Evolutionary conservation across 148 eudicot genomes (phyloP), one percentile per base, ranked within the genome.

Genomic region (Vaccinium macrocarpon): DNA sequence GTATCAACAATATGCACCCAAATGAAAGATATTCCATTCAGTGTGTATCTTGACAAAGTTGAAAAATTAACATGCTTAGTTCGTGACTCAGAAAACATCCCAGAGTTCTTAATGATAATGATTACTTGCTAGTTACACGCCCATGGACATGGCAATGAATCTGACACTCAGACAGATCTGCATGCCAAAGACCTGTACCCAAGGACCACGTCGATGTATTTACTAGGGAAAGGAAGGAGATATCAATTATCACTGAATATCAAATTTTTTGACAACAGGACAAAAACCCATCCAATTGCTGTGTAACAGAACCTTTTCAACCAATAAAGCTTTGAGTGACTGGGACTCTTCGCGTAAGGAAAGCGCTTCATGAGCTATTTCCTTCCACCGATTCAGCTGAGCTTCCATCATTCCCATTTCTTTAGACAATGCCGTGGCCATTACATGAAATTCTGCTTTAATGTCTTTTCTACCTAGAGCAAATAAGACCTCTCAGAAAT

Each of bases 371-470:
- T 90, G 83, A 83, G 97, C 95, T 64, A 91, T 93, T 84, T 90
- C 93, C 85, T 93, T 90, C 98, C 99, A 97, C 80, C 94, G 92
- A 86, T 91, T 92, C 86, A 97, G 80, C 89, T 93, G 99, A 56
- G 93, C 89, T 87, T 95, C 94, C 94, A 95, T 95, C 95, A 97
- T 92, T 83, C 86, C 90, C 90, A 92, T 90, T 90, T 97, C 99
- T 92, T 92, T 97, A 8, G 97, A 91, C 84, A 97, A 89, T 82
- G 99, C 95, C 29, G 94, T 91, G 48, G 92, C 88, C 99, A 97
- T 95, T 64, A 95, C 92, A 71, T 89, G 92, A 78, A 97, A 97
- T 88, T 97, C 99, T 53, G 91, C 90, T 89, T 93, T 95, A 78
- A 95, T 88, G 88, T 97, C 99, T 76, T 93, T 90, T 76, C 95